Evolutionary conservation across 257 asterid genomes (phyloP).

Genomic region (Penstemon davidsonii): DNA sequence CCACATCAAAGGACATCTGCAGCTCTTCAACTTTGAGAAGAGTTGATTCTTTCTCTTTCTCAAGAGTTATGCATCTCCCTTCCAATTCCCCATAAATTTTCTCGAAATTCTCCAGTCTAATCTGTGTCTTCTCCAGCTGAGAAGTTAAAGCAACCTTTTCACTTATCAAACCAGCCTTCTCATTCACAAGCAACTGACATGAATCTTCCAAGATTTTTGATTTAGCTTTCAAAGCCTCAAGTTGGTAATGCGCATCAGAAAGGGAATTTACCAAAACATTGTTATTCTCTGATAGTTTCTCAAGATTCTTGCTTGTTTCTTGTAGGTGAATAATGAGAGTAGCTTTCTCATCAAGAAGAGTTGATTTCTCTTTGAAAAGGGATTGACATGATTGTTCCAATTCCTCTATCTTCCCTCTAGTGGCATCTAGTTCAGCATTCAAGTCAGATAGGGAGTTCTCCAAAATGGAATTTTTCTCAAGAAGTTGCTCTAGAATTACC

Average conservation of each 20-base stretch:
- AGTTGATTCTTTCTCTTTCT: slow-evolving; percentile 62
- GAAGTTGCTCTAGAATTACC: slow-evolving; percentile 72
- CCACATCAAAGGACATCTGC: slow-evolving; percentile 56
- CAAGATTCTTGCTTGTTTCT: slow-evolving; percentile 62
- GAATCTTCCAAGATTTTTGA: slow-evolving; percentile 72
- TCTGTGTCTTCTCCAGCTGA: slow-evolving; percentile 53
- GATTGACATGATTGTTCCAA: slow-evolving; percentile 68
- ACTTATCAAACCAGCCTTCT: slow-evolving; percentile 60
- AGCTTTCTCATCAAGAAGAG: slow-evolving; percentile 64
- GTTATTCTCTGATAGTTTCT: slow-evolving; percentile 63
- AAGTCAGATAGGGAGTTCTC: slow-evolving; percentile 81
- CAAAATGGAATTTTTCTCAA: slow-evolving; percentile 74
- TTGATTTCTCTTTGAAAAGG: slow-evolving; percentile 64
- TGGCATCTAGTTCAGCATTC: slow-evolving; percentile 77
- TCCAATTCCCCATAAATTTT: slow-evolving; percentile 56
- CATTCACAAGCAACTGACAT: slow-evolving; percentile 62
- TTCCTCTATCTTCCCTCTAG: slow-evolving; percentile 61
- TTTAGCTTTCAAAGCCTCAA: slow-evolving; percentile 63
- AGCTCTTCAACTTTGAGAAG: slow-evolving; percentile 59
- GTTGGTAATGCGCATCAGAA: slow-evolving; percentile 59
- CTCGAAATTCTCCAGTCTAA: slow-evolving; percentile 55
- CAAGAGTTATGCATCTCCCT: slow-evolving; percentile 60
- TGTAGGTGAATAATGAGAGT: slow-evolving; percentile 51
- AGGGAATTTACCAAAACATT: slow-evolving; percentile 64
- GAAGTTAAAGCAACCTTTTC: slow-evolving; percentile 61